These are phyloP conservation scores for Discostella stelligeroides DNA, from an alignment of 108 stramenopile species.

Conservation along the genomic window DNA sequence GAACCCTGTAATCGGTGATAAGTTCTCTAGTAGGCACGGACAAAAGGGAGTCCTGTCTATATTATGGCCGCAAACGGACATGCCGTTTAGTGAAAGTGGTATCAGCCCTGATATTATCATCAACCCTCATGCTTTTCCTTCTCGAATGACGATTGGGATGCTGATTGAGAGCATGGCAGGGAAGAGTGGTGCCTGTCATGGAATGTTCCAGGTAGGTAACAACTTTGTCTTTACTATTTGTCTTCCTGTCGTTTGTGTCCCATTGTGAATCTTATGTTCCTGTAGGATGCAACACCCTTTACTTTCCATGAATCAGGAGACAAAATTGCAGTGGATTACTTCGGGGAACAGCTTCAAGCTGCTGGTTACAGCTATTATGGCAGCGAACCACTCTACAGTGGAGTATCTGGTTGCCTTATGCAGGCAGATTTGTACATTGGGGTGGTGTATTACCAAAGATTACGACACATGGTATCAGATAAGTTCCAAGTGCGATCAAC, in stretches of 20 bases:
- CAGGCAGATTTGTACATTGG: slow-evolving; percentile 99
- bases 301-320: slow-evolving; percentile 94
- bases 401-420: slow-evolving; percentile 96
- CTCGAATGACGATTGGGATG: slow-evolving; percentile 99
- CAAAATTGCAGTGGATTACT: slow-evolving; percentile 95
- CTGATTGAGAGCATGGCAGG: slow-evolving; percentile 99
- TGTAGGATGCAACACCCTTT: slow-evolving; percentile 98
- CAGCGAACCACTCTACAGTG: slow-evolving; percentile 97
- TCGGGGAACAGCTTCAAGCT: slow-evolving; percentile 96
- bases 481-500: slow-evolving; percentile 98
- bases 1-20: slow-evolving; percentile 98
- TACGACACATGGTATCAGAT: slow-evolving; percentile 99
- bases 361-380: slow-evolving; percentile 99
- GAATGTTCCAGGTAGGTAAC: slow-evolving; percentile 74
- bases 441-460: slow-evolving; percentile 97
- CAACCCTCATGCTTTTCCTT: slow-evolving; percentile 98
- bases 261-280: not conserved
- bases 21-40: slow-evolving; percentile 98
- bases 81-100: slow-evolving; percentile 98
- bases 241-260: not conserved
- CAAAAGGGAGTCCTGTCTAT: slow-evolving; percentile 99
- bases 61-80: slow-evolving; percentile 98
- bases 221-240: not conserved
- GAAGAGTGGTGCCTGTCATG: slow-evolving; percentile 96
- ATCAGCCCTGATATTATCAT: slow-evolving; percentile 98